Base-by-base conservation (phyloP, 169 alveolate species). In the Theileria annulata region DNA sequence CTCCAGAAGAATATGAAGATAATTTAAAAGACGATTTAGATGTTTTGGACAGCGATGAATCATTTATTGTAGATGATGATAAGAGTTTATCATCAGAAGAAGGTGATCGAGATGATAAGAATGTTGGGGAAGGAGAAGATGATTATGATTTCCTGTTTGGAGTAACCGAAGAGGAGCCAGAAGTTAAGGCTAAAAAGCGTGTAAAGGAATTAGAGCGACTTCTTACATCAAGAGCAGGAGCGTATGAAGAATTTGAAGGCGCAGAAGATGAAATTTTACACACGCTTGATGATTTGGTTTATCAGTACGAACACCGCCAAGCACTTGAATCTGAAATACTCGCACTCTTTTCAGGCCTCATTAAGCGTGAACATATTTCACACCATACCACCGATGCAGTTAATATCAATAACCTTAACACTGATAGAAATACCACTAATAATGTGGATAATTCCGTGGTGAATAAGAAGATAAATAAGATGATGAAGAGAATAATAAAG, bases 111-210 rank as follows among this genome's bases (percentile, higher is more conserved):
- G 89, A 82, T 21, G 56, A 12, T 30, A 85, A 82, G 51, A 63
- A 79, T 13, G 74, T 71, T 47, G 47, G 49, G 59, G 67, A 56
- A 59, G 83, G 71, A 0, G 85, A 81, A 9, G 63, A 71, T 30
- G 89, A 82, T 30, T 68, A 47, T 30, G 89, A 82, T 70, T 82
- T 82, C 42, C 69, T 82, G 49, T 82, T 82, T 64, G 89, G 89
- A 15, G 27, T 8, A 4, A 21, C 62, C 5, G 77, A 54, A 19
- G 73, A 62, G 21, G 82, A 42, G 27, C 63, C 67, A 19, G 68
- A 70, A 28, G 59, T 30, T 42, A 67, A 80, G 77, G 76, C 49
- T 59, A 42, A 31, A 71, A n/a, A 58, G 63, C 63, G 89, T 74
- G 79, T 71, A 48, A 75, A 71, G 62, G 86, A 82, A 66, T 71